Conservation (phyloP, 495 filamentous ascomycete genomes). For the Parathielavia appendiculata region DNA sequence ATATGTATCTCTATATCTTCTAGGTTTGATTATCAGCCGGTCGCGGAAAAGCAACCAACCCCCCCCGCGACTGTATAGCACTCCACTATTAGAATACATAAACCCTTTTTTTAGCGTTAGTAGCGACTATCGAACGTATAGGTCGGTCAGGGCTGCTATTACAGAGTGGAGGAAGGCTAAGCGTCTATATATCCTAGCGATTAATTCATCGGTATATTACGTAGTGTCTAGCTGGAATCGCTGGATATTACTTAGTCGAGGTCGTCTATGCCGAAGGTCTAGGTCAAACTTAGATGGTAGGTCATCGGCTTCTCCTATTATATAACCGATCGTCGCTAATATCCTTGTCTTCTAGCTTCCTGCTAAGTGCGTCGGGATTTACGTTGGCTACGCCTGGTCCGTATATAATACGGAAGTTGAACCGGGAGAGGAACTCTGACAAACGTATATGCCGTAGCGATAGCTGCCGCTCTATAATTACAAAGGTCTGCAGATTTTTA, state of each 20-base stretch:
- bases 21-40: background rate
- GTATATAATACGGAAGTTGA: background rate
- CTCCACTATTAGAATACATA: background rate
- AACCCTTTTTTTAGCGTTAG: background rate
- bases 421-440: slow-evolving; percentile 10
- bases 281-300: too few species aligned
- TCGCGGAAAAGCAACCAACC: background rate
- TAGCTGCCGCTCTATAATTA: background rate
- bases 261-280: background rate
- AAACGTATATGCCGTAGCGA: slow-evolving; percentile 1
- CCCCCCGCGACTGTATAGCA: background rate
- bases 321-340: background rate
- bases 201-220: too few species aligned
- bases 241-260: too few species aligned
- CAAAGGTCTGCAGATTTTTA: slow-evolving; percentile 9
- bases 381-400: background rate
- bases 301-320: background rate
- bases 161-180: too few species aligned
- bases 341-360: background rate
- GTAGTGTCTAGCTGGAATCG: too few species aligned
- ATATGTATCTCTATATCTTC: background rate
- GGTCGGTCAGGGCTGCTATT: background rate
- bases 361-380: background rate
- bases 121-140: background rate
- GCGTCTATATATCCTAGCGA: too few species aligned